Evolutionary conservation across 352 stramenopile genomes (phyloP).

Genomic region (Phytophthora tubulina): DNA sequence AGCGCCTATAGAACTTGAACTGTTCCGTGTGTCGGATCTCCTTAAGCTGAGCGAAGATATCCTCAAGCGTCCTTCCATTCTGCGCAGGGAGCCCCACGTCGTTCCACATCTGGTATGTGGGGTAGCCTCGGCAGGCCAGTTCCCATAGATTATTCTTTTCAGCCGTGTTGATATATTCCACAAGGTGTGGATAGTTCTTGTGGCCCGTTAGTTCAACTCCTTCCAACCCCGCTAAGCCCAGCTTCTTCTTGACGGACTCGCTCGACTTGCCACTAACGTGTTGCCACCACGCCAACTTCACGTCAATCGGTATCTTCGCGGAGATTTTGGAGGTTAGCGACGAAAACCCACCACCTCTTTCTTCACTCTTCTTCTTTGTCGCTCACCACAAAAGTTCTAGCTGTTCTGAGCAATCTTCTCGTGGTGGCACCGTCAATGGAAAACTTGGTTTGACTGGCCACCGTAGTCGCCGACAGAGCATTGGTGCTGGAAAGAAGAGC

Average conservation of each 20-base stretch:
- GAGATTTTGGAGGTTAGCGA: neutral
- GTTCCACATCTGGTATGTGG: neutral
- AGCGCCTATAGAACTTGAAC: conserved; percentile 2
- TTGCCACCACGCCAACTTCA: neutral
- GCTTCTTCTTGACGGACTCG: conserved; percentile 3
- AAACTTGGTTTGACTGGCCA: neutral
- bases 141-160: neutral
- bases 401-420: neutral
- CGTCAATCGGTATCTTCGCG: neutral
- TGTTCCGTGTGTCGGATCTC: neutral
- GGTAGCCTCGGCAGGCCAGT: neutral
- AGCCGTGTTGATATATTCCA: neutral
- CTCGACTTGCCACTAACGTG: neutral
- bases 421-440: too few relatives aligned
- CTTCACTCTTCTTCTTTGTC: neutral
- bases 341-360: neutral
- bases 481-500: neutral
- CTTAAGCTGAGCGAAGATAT: neutral
- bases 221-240: neutral
- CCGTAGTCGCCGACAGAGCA: neutral
- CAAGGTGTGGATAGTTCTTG: neutral
- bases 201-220: too few relatives aligned
- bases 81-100: neutral
- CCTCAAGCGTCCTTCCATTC: neutral
- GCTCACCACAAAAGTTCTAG: neutral